These are phyloP conservation scores for Chamaenerion angustifolium DNA, from an alignment of 345 rosid genomes.

Conservation along the genomic window DNA sequence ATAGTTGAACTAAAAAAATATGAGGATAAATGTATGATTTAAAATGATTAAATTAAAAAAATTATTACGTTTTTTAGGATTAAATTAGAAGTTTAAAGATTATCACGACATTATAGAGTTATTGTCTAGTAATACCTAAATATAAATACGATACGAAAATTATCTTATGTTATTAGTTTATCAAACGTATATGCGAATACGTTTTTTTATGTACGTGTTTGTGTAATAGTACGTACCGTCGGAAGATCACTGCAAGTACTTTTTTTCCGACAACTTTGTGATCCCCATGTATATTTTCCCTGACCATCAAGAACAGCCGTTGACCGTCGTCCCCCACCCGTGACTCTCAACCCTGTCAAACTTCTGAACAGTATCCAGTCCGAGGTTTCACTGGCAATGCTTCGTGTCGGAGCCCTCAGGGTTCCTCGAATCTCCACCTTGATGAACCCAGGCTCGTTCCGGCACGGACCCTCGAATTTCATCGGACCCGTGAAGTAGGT, in stretches of 20 bases:
- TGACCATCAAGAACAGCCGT: conserved; percentile 21
- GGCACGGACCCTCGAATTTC: conserved; percentile 6
- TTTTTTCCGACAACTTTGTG: conserved; percentile 15
- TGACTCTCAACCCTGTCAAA: conserved; percentile 14
- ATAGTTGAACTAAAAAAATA: too few relatives aligned
- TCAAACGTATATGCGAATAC: too few relatives aligned
- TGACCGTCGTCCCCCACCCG: conserved; percentile 7
- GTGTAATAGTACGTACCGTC: conserved; percentile 23
- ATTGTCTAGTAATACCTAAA: too few relatives aligned
- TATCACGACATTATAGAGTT: too few relatives aligned
- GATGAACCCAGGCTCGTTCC: conserved; percentile 11
- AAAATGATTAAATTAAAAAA: too few relatives aligned
- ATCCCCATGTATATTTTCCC: conserved; percentile 35
- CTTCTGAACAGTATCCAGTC: conserved; percentile 26
- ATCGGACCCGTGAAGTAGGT: neutral
- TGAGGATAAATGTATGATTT: too few relatives aligned
- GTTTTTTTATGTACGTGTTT: too few relatives aligned
- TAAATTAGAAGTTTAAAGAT: too few relatives aligned
- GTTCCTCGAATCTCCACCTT: conserved; percentile 21
- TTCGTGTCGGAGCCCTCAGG: conserved; percentile 17
- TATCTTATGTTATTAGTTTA: too few relatives aligned
- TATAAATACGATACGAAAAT: too few relatives aligned
- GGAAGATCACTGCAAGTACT: conserved; percentile 15
- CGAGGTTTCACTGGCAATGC: conserved; percentile 7
- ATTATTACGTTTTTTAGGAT: too few relatives aligned